A percentile compares a stretch with the other conserved stretches of the same genome.
Evolutionary conservation across 2,329 filamentous ascomycete genomes (phyloP).

Genomic region (Beauveria pseudobassiana): DNA sequence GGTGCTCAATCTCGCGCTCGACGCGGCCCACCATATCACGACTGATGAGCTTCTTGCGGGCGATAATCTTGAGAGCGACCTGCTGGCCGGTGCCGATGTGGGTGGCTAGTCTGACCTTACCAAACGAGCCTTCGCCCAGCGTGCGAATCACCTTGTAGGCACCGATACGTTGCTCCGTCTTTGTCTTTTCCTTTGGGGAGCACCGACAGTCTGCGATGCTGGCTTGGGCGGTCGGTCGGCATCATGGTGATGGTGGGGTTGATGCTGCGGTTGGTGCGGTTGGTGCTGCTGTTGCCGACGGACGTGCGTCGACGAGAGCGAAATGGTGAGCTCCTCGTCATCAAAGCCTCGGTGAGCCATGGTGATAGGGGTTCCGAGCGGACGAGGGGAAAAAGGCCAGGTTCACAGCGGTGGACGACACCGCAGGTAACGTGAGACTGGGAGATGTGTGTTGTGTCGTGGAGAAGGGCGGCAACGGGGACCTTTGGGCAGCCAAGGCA

Average conservation of each 20-base stretch:
- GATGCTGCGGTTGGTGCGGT: constrained; percentile 21
- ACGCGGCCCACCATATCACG: constrained; percentile 97
- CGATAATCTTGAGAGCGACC: constrained; percentile 96
- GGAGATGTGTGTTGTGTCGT: constrained; percentile 1
- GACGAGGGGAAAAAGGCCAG: not conserved
- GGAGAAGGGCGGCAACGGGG: constrained; percentile 1
- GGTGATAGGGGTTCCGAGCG: constrained; percentile 13
- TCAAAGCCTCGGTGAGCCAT: constrained; percentile 57
- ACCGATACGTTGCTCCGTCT: constrained; percentile 76
- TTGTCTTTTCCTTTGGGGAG: constrained; percentile 37
- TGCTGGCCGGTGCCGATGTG: constrained; percentile 90
- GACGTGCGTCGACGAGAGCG: constrained; percentile 57
- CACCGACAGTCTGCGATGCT: constrained; percentile 21
- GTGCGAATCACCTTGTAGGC: constrained; percentile 88
- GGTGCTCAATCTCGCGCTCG: constrained; percentile 95
- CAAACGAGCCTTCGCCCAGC: constrained; percentile 92
- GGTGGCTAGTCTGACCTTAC: constrained; percentile 94
- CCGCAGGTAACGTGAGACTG: not conserved
- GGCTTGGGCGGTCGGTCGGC: constrained; percentile 18
- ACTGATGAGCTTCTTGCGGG: constrained; percentile 90
- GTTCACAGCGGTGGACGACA: not conserved
- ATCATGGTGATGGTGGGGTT: constrained; percentile 15
- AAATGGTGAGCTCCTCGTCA: constrained; percentile 77
- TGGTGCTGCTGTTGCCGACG: constrained; percentile 37
- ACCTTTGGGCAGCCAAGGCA: constrained; percentile 3